Evolutionary conservation across 179 eudicot genomes (phyloP), one percentile per base, ranked within the genome.

Genomic region (Vitellaria paradoxa): DNA sequence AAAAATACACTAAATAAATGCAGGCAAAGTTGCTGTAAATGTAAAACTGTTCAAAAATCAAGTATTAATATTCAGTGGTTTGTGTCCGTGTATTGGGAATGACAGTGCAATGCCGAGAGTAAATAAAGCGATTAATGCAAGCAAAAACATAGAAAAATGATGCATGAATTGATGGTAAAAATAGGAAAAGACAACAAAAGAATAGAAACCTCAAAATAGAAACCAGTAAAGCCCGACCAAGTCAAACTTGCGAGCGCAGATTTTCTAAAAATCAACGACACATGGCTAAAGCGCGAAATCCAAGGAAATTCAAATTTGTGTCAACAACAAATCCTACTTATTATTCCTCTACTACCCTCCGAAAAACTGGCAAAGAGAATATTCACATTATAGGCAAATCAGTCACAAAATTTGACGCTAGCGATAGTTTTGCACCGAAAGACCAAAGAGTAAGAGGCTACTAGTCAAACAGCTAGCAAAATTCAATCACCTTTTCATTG

Each of bases 211-310:
- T 30, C 37, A 18, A 68, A 42, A 55, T 7, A 64, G 73, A 84
- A 74, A 70, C 66, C 13, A 81, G 76, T 76, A 55, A 82, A 23
- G 60, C 37, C 70, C 76, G 81, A 83, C 84, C 60, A 13, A 78
- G 90, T 85, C 87, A 85, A 85, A 75, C 61, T 66, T 81, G 78
- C 82, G 77, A 78, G 56, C 83, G 77, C 84, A 85, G 8, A 68
- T 68, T 42, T 30, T 30, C 70, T 76, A 52, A 49, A 76, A 75
- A 79, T 56, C 67, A 69, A 77, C 55, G 65, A 69, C 64, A 72
- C 81, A 71, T 30, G 37, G 79, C 64, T 59, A 81, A 71, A 79
- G 88, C 85, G 80, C 84, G 85, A 76, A 85, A 81, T 75, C 77
- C 82, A 40, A 87, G 85, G 77, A 81, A 76, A 65, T 65, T 53